phyloP scores from a whole-genome alignment of 164 flowering plant genomes.

The Magnolia kwangsiensis region DNA sequence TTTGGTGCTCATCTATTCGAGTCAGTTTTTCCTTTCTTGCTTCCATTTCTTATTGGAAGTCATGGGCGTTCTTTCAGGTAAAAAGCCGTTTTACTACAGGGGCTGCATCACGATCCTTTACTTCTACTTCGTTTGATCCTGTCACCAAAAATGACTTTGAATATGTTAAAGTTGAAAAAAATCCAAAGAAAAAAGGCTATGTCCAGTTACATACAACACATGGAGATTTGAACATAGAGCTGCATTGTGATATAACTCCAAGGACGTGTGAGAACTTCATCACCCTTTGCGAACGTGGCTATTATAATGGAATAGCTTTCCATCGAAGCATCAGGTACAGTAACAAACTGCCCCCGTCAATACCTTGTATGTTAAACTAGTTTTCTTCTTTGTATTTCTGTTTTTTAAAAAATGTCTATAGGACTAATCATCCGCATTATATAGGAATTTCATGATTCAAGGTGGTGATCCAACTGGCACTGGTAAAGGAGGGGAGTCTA shows the following conservation, averaged over 20 bases:
- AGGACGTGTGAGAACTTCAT: slow-evolving; percentile 95
- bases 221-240: slow-evolving; percentile 94
- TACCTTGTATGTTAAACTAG: not conserved
- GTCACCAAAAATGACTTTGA: slow-evolving; percentile 90
- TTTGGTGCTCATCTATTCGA: not conserved
- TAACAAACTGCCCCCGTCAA: slow-evolving; percentile 3
- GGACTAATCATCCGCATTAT: slow-evolving; percentile 6
- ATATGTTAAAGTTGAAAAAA: slow-evolving; percentile 86
- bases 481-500: slow-evolving; percentile 90
- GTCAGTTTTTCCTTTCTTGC: not conserved
- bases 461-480: slow-evolving; percentile 99
- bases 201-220: slow-evolving; percentile 90
- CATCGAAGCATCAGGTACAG: slow-evolving; percentile 81
- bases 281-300: slow-evolving; percentile 87
- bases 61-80: slow-evolving; percentile 44
- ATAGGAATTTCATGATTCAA: slow-evolving; percentile 97
- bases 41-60: not conserved
- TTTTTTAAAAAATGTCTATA: not conserved
- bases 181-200: slow-evolving; percentile 96
- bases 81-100: slow-evolving; percentile 88
- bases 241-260: slow-evolving; percentile 92
- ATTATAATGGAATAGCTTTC: slow-evolving; percentile 84
- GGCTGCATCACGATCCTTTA: slow-evolving; percentile 95
- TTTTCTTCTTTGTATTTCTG: no score
- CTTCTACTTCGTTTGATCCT: slow-evolving; percentile 92